Conservation (phyloP, 164 flowering plant genomes). For the Amborella trichopoda region DNA sequence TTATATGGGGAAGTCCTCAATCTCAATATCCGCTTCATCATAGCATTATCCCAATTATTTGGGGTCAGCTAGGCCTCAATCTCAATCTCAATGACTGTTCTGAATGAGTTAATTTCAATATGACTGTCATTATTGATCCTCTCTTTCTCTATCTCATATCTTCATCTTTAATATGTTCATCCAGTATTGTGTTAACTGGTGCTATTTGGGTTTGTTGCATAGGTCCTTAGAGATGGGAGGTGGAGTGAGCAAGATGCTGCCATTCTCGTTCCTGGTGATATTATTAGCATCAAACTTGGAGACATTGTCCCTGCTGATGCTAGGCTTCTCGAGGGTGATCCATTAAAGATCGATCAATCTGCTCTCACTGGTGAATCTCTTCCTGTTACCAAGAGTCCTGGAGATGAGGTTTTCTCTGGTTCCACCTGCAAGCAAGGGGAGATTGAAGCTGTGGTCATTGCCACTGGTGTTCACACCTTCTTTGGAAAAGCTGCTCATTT, state of each 20-base stretch:
- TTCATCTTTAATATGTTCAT: no score
- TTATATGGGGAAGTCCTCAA: no score
- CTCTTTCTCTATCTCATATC: no score
- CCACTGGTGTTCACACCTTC: conserved; percentile 79
- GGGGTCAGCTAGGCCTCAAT: no score
- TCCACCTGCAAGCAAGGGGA: conserved; percentile 79
- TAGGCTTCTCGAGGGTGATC: conserved; percentile 81
- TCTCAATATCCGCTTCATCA: no score
- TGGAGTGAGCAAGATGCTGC: conserved; percentile 78
- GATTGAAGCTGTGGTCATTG: conserved; percentile 70
- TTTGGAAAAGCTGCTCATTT: conserved; percentile 82
- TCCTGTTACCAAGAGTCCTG: conserved; percentile 66
- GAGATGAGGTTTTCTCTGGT: conserved; percentile 74
- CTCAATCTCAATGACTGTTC: no score
- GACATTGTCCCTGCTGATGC: conserved; percentile 81
- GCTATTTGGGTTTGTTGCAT: background rate
- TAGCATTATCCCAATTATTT: no score
- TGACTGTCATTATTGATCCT: background rate
- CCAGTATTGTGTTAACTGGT: background rate
- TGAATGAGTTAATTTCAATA: background rate
- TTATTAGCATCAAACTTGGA: conserved; percentile 65
- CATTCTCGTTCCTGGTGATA: conserved; percentile 72
- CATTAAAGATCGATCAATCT: conserved; percentile 69
- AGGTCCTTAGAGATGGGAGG: conserved; percentile 71
- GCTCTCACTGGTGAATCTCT: conserved; percentile 78